Evolutionary conservation across 2,329 filamentous ascomycete genomes (phyloP).

Genomic region (Eurotiales sp.): DNA sequence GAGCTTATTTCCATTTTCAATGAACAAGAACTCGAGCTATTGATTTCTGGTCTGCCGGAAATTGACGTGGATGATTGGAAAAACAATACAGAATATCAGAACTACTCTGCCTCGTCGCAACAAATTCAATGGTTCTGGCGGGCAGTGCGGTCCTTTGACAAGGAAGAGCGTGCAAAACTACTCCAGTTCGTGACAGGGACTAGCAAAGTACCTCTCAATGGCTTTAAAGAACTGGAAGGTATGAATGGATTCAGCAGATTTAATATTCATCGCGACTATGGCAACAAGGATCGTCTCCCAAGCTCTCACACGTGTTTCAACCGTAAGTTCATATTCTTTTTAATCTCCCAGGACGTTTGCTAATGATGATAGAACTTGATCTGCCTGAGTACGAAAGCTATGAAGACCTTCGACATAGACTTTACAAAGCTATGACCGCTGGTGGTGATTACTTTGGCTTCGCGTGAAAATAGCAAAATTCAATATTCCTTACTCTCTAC

Average conservation of each 20-base stretch:
- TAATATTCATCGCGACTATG: slow-evolving; percentile 98
- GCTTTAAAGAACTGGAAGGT: slow-evolving; percentile 97
- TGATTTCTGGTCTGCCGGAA: slow-evolving; percentile 94
- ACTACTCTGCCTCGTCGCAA: slow-evolving; percentile 88
- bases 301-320: slow-evolving; percentile 99
- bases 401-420: slow-evolving; percentile 77
- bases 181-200: slow-evolving; percentile 98
- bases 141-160: slow-evolving; percentile 93
- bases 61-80: slow-evolving; percentile 99
- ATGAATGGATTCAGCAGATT: slow-evolving; percentile 99
- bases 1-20: slow-evolving; percentile 97
- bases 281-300: slow-evolving; percentile 90
- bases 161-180: slow-evolving; percentile 95
- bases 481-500: slow-evolving; percentile 10
- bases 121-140: slow-evolving; percentile 99
- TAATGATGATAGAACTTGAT: slow-evolving; percentile 71
- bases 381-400: slow-evolving; percentile 98
- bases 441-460: slow-evolving; percentile 98
- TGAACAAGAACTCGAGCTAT: slow-evolving; percentile 91
- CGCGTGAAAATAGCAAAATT: slow-evolving; percentile 57
- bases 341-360: slow-evolving; percentile 12
- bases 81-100: slow-evolving; percentile 97
- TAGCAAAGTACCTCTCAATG: slow-evolving; percentile 95
- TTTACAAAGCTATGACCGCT: slow-evolving; percentile 95
- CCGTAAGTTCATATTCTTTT: slow-evolving; percentile 61